phyloP scores from a whole-genome alignment of 495 filamentous ascomycete genomes.

The Daldinia loculata region DNA sequence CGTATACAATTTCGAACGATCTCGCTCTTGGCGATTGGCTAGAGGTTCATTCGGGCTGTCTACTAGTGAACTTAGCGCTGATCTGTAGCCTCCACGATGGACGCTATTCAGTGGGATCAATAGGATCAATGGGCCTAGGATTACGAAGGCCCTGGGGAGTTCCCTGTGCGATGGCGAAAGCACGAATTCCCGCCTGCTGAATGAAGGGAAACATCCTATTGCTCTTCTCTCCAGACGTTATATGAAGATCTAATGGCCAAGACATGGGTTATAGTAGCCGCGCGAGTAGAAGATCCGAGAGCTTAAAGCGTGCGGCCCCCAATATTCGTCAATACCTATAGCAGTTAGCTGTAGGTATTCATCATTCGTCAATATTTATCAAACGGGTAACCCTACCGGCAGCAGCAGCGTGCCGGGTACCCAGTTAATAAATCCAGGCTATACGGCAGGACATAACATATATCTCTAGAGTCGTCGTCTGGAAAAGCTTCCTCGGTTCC shows the following conservation, averaged over 20 bases:
- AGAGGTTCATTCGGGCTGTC: constrained; percentile 23
- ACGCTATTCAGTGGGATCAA: constrained; percentile 5
- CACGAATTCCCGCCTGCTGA: constrained; percentile 12
- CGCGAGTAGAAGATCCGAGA: constrained; percentile 30
- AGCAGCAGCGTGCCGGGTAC: not conserved
- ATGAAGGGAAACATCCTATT: constrained; percentile 15
- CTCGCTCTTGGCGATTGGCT: constrained; percentile 40
- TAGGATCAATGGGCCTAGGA: not conserved
- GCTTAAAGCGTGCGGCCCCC: constrained; percentile 25
- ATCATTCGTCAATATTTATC: not conserved
- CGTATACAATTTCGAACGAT: constrained; percentile 38
- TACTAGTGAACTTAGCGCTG: constrained; percentile 37
- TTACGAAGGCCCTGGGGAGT: constrained; percentile 24
- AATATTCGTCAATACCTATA: constrained; percentile 16
- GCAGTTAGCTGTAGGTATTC: not conserved
- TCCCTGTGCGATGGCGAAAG: constrained; percentile 16
- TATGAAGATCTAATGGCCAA: constrained; percentile 19
- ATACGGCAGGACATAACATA: not conserved
- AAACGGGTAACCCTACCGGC: constrained; percentile 1
- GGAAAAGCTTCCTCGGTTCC: constrained; percentile 25
- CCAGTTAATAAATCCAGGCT: not conserved
- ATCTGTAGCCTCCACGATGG: constrained; percentile 38
- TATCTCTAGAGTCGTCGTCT: constrained; percentile 16
- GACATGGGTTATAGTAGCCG: constrained; percentile 26
- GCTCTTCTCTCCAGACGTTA: constrained; percentile 4